Evolutionary conservation across 2,329 filamentous ascomycete species (phyloP).

Genomic region (Dactylellina parvicollis): DNA sequence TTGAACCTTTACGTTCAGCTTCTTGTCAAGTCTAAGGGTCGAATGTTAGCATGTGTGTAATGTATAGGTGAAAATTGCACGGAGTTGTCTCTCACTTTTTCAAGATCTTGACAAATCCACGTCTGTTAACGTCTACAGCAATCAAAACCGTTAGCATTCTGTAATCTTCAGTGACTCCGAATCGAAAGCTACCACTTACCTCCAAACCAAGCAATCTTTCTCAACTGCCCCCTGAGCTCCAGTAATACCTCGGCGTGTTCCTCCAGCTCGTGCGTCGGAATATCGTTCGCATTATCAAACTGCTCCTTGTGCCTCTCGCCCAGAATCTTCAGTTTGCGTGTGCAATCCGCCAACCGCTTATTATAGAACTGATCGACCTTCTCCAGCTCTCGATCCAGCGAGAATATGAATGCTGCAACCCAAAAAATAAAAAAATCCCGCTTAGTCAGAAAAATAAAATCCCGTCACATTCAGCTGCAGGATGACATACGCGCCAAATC

Average conservation of each 20-base stretch:
- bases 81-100: conserved; percentile 74
- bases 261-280: conserved; percentile 88
- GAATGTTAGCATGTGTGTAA: conserved; percentile 23
- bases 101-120: conserved; percentile 97
- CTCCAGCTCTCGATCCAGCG: conserved; percentile 94
- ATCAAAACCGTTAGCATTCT: conserved; percentile 34
- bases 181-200: conserved; percentile 34
- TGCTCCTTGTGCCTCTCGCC: conserved; percentile 81
- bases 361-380: conserved; percentile 97
- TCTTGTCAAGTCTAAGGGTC: conserved; percentile 77
- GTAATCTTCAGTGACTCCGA: neutral
- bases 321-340: conserved; percentile 83
- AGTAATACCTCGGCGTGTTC: conserved; percentile 90
- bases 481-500: conserved; percentile 86
- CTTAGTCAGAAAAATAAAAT: neutral
- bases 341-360: conserved; percentile 87
- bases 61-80: neutral
- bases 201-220: conserved; percentile 96
- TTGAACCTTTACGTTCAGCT: conserved; percentile 79
- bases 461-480: neutral
- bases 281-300: conserved; percentile 62
- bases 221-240: conserved; percentile 84
- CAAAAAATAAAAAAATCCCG: conserved; percentile 59
- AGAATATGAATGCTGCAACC: conserved; percentile 99
- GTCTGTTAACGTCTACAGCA: conserved; percentile 80